Evolutionary conservation across 352 stramenopile species (phyloP), one percentile per base, ranked within the genome.

Genomic region (Phytopythium litorale): DNA sequence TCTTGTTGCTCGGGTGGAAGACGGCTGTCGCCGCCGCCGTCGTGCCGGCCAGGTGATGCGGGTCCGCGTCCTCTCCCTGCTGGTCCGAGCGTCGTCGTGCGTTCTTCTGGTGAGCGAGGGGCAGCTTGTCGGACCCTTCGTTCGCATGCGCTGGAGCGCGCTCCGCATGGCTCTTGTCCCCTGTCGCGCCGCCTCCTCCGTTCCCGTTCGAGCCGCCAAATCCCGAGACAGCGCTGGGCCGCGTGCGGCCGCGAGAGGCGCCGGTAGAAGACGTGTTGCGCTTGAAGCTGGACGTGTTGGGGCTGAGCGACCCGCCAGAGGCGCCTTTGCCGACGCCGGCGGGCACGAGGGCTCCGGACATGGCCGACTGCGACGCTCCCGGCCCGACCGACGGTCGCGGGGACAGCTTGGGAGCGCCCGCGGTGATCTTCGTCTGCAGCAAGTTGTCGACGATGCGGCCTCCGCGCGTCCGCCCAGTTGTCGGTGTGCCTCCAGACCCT

Each of bases 381-480:
- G 16, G 38, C 12, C 53, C 54, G 30, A 54, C 64, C 11, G 65
- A 56, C 12, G 64, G 56, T 18, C 76, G 73, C 23, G 78, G 78
- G 0, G 73, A 88, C 13, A 72, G 67, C 42, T 81, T 85, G 64
- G 72, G 81, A 2, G 65, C n/a, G 46, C 30, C 37, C 15, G 38
- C 38, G 28, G 52, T 62, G 38, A 58, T 63, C 62, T 74, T 86
- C 50, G 54, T 33, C 56, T 85, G 74, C 42, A 88, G 57, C 18
- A 69, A 66, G 43, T 85, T 79, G 54, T 88, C 78, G 66, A 86
- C 78, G 52, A 86, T 81, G 1, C 78, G 68, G 23, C 66, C 67
- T 18, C 65, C 65, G 3, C 78, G 75, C 28, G 63, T 56, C 9
- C 78, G 66, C 2, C 71, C 64, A 30, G 64, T 73, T 38, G 50